Evolutionary conservation across 352 stramenopile species (phyloP).

Genomic region (Thraustochytrium sp.): DNA sequence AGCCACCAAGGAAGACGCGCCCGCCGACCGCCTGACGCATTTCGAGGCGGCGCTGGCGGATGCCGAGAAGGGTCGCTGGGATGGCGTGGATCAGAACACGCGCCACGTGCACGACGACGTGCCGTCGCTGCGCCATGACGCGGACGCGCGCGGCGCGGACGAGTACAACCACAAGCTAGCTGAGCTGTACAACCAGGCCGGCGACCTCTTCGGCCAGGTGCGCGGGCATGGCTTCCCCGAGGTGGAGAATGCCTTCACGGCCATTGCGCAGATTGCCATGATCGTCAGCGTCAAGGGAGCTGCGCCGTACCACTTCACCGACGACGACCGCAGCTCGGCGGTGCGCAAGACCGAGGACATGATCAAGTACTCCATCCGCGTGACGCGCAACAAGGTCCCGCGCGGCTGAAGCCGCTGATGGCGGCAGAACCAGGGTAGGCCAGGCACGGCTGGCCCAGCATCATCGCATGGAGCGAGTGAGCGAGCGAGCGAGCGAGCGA

Average conservation of each 20-base stretch:
- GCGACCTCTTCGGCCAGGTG: not conserved
- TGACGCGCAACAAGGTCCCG: not conserved
- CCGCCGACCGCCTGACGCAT: not conserved
- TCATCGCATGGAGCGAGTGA: too few species aligned
- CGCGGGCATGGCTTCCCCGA: not conserved
- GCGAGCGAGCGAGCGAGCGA: too few species aligned
- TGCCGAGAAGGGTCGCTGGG: not conserved
- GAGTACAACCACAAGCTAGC: conserved; percentile 38
- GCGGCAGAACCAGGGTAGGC: too few species aligned
- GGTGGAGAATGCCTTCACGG: conserved; percentile 15
- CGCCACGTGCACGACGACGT: not conserved
- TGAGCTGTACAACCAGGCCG: conserved; percentile 28
- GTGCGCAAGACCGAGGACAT: conserved; percentile 5
- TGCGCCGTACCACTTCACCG: not conserved
- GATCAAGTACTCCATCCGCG: not conserved
- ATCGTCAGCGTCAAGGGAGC: not conserved
- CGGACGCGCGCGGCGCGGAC: not conserved
- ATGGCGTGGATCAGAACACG: conserved; percentile 23
- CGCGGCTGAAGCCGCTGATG: not conserved
- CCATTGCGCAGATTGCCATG: conserved; percentile 20
- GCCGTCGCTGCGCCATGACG: not conserved
- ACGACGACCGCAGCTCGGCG: conserved; percentile 2
- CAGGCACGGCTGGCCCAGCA: too few species aligned
- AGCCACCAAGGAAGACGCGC: not conserved
- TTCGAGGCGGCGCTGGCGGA: not conserved